Evolutionary conservation across 768 basidiomycete genomes (phyloP), one percentile per base, ranked within the genome.

Genomic region (Trametopsis cervina): DNA sequence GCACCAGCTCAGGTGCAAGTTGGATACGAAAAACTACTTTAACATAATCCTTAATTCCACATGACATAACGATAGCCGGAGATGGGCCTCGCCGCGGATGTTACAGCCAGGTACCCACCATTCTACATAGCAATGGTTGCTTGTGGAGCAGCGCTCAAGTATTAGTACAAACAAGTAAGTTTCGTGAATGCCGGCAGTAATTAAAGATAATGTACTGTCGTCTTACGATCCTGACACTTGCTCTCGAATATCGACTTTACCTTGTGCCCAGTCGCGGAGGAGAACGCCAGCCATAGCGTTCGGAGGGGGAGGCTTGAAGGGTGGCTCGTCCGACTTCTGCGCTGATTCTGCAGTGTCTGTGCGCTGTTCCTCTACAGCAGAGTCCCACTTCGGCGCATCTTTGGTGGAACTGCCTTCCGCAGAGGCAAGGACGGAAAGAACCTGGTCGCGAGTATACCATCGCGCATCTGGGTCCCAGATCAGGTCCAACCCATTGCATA

Each of bases 281-380:
- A 95, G 64, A 24, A 87, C 79, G n/a, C 92, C 92, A 0, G 86
- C 90, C 47, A 93, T 84, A 6, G 89, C 86, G 20, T 78, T 84
- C 2, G 61, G 59, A 5, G 88, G 83, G 1, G 92, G 91, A n/a
- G 93, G 66, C 53, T 76, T 78, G 66, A 92, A 83, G 6, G 78
- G 69, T 4, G 78, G 73, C 40, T 75, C 76, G 29, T 52, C 36
- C 11, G n/a, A n/a, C n/a, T n/a, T n/a, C n/a, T n/a, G n/a, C 36
- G 5, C 17, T 43, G 24, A 10, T 40, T 42, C 46, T 3, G 24
- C 21, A 37, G 24, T 25, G 4, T 40, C 22, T 42, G 38, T 12
- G 25, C 44, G 3, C 4, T 27, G n/a, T 18, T 51, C 50, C 29
- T 52, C 45, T 13, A 40, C 37, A 27, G 39, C 37, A 2, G 55